phyloP scores from a whole-genome alignment of 2,329 filamentous ascomycete genomes.

The Sporothrix protearum region DNA sequence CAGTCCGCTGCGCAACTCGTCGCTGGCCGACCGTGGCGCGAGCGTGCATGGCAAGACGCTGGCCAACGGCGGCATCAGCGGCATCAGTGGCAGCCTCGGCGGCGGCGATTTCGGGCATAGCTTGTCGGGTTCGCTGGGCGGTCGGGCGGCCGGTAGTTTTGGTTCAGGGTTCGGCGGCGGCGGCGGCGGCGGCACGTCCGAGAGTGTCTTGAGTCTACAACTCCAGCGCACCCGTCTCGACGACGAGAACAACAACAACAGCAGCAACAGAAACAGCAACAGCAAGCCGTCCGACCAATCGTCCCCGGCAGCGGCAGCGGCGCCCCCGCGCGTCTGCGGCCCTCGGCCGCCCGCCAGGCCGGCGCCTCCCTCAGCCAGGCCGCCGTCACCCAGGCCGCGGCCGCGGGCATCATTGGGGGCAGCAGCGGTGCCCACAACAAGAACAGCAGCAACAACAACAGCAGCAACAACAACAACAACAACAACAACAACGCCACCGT shows the following conservation, averaged over 20 bases:
- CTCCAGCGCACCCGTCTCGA: slow-evolving; percentile 57
- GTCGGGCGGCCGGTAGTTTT: slow-evolving; percentile 37
- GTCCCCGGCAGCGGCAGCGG: neutral
- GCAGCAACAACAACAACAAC: too few relatives aligned
- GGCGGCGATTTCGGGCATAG: slow-evolving; percentile 27
- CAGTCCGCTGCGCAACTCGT: slow-evolving; percentile 61
- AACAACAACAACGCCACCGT: too few relatives aligned
- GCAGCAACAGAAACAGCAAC: too few relatives aligned
- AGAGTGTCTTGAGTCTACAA: slow-evolving; percentile 60
- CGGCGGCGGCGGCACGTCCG: slow-evolving; percentile 45
- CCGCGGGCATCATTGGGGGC: slow-evolving; percentile 34
- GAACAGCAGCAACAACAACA: too few relatives aligned
- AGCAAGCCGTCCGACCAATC: neutral
- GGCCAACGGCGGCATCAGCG: neutral
- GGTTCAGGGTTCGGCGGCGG: slow-evolving; percentile 35
- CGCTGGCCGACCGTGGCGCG: slow-evolving; percentile 48
- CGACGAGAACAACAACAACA: slow-evolving; percentile 31
- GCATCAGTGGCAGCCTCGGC: slow-evolving; percentile 31
- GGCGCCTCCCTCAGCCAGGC: slow-evolving; percentile 36
- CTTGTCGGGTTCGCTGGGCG: slow-evolving; percentile 32
- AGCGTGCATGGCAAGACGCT: neutral
- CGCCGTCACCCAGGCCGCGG: slow-evolving; percentile 33
- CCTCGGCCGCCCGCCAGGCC: slow-evolving; percentile 22
- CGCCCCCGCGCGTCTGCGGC: neutral
- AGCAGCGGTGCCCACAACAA: too few relatives aligned